These are phyloP conservation scores for Botrytis pseudocinerea DNA, from an alignment of 2,329 filamentous ascomycete genomes.

Conservation along the genomic window DNA sequence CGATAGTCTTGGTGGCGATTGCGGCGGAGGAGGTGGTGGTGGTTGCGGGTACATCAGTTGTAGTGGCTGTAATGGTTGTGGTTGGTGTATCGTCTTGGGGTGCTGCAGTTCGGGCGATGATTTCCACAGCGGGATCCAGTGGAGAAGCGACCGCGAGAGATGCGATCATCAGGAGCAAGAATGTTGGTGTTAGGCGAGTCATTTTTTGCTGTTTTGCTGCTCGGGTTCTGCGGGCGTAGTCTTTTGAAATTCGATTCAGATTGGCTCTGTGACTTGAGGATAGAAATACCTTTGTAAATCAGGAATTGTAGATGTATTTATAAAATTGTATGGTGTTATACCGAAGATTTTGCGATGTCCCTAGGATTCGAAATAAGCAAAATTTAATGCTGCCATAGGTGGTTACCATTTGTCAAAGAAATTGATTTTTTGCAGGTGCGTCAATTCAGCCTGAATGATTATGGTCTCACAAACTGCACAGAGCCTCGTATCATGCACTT, in stretches of 20 bases:
- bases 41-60: background rate
- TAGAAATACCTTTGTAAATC: background rate
- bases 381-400: background rate
- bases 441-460: background rate
- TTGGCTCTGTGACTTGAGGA: too few relatives aligned
- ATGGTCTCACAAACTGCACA: background rate
- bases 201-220: background rate
- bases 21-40: background rate
- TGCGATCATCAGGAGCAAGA: background rate
- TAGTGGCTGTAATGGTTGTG: background rate
- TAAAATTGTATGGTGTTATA: background rate
- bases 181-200: background rate
- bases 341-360: too few relatives aligned
- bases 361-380: background rate
- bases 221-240: background rate
- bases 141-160: constrained; percentile 5
- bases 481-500: constrained; percentile 12
- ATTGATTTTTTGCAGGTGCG: background rate
- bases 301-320: background rate
- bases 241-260: background rate
- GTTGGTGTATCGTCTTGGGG: background rate
- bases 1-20: constrained; percentile 14
- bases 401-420: constrained; percentile 8
- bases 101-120: background rate
- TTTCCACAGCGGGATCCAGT: background rate